Conservation (phyloP, 805 yeast genomes). For the Candida nanaspora region DNA sequence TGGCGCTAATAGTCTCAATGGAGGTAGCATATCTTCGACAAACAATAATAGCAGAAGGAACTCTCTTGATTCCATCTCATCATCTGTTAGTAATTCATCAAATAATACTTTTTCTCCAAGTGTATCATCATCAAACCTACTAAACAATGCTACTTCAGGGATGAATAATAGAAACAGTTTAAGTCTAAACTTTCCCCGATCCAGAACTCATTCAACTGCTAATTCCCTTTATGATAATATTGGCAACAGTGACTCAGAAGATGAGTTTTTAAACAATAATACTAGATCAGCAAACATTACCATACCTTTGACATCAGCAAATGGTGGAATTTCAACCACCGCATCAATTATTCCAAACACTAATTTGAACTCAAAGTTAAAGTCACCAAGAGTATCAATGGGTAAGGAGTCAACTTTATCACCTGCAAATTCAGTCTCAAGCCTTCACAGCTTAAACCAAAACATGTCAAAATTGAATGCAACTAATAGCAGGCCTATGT, state of each 20-base stretch:
- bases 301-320: conserved; percentile 13
- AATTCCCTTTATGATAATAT: conserved; percentile 15
- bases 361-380: background rate
- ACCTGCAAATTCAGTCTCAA: conserved; percentile 18
- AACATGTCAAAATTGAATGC: conserved; percentile 7
- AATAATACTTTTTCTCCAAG: conserved; percentile 16
- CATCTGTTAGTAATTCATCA: conserved; percentile 29
- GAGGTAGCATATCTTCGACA: background rate
- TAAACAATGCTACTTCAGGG: conserved; percentile 5
- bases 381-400: conserved; percentile 11
- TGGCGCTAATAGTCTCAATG: conserved; percentile 7
- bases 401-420: conserved; percentile 15
- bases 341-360: background rate
- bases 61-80: conserved; percentile 43
- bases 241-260: conserved; percentile 27
- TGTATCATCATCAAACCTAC: conserved; percentile 14
- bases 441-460: conserved; percentile 18
- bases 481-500: conserved; percentile 11
- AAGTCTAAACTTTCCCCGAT: conserved; percentile 10
- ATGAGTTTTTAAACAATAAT: conserved; percentile 19
- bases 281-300: conserved; percentile 17
- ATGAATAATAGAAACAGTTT: conserved; percentile 7
- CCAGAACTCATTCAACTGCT: conserved; percentile 1
- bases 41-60: conserved; percentile 25
- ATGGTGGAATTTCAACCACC: background rate